A percentile compares a stretch with the other conserved stretches of the same genome.
Conservation (phyloP, 2,329 filamentous ascomycete genomes). For the Epichloe gansuensis region DNA sequence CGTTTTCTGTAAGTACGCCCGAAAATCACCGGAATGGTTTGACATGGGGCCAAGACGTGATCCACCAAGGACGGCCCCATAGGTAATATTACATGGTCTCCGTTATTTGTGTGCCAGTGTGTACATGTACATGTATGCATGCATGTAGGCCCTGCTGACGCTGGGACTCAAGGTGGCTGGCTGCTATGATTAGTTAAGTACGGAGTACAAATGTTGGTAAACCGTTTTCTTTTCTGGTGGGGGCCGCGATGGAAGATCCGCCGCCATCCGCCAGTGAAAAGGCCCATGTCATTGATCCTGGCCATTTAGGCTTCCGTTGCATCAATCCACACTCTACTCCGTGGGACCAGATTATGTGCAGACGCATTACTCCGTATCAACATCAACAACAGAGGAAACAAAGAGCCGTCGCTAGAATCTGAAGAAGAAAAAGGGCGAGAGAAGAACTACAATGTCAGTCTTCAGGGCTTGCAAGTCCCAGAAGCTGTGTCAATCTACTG, state of each 20-base stretch:
- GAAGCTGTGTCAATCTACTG: background rate
- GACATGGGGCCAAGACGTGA: background rate
- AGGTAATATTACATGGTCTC: background rate
- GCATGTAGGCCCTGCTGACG: background rate
- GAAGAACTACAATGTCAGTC: no score
- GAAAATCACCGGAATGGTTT: constrained; percentile 1
- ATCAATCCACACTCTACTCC: no score
- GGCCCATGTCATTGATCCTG: background rate
- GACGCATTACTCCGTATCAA: no score
- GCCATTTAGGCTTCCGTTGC: no score
- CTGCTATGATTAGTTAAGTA: constrained; percentile 1
- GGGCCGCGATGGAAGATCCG: background rate
- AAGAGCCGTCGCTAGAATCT: no score
- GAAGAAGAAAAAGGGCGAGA: no score
- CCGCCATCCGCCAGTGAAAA: background rate
- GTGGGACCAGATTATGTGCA: background rate
- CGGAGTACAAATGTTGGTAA: background rate
- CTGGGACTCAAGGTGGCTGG: background rate
- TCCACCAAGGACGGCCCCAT: background rate
- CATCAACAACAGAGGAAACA: no score
- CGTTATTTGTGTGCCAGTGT: background rate
- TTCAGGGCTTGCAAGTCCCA: no score
- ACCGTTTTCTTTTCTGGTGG: background rate
- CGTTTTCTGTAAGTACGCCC: background rate
- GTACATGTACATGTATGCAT: no score